Percentiles rank a stretch among this genome's conserved stretches.
These are phyloP conservation scores for Calophaca sinica DNA, from an alignment of 306 rosid genomes.

Conservation along the genomic window DNA sequence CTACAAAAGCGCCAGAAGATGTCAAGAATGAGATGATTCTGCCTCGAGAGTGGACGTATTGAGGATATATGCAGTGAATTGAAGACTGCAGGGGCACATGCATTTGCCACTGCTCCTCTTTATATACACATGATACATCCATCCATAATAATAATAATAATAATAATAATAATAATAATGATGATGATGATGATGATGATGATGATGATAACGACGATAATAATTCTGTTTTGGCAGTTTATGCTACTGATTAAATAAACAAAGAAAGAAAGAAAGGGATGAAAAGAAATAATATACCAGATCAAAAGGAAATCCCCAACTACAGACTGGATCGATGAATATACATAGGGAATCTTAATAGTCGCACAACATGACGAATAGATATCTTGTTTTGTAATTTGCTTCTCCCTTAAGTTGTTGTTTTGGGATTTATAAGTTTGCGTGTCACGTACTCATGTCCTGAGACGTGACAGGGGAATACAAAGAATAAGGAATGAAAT, in stretches of 20 bases:
- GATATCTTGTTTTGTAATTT: conserved; percentile 35
- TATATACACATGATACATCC: neutral
- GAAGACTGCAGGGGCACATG: conserved; percentile 19
- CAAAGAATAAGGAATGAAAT: neutral
- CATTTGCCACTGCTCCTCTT: conserved; percentile 8
- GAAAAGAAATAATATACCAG: conserved; percentile 15
- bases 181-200: neutral
- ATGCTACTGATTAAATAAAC: neutral
- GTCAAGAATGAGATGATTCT: conserved; percentile 58
- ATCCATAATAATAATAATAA: neutral
- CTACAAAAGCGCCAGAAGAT: conserved; percentile 39
- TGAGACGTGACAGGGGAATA: neutral
- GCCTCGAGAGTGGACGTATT: conserved; percentile 94
- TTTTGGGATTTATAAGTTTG: neutral
- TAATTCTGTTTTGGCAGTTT: conserved; percentile 41
- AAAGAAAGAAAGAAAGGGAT: neutral
- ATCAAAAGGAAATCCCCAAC: conserved; percentile 17
- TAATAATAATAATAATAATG: neutral
- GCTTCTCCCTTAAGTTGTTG: conserved; percentile 19
- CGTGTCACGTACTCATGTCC: conserved; percentile 22
- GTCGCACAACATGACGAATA: conserved; percentile 12
- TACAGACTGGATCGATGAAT: conserved; percentile 33
- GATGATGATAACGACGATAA: neutral
- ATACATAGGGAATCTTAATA: conserved; percentile 36
- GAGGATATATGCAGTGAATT: conserved; percentile 17